These are phyloP conservation scores for Emericellopsis terricola DNA, from an alignment of 495 filamentous ascomycete species.

Conservation along the genomic window DNA sequence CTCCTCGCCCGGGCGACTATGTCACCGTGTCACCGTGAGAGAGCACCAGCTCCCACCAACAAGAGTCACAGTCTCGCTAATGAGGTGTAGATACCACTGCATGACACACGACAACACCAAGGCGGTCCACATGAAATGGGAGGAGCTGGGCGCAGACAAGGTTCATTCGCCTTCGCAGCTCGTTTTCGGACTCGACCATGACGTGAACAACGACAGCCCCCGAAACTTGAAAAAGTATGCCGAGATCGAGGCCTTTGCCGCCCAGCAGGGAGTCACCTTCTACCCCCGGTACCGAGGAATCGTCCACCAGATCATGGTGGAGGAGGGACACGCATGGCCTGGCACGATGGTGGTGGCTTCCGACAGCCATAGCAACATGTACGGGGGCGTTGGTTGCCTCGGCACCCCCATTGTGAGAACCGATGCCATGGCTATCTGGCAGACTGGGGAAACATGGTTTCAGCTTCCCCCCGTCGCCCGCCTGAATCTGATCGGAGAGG, in stretches of 20 bases:
- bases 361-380: slow-evolving; percentile 67
- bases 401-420: slow-evolving; percentile 68
- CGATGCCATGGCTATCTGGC: slow-evolving; percentile 68
- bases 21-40: slow-evolving; percentile 60
- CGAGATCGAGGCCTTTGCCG: slow-evolving; percentile 77
- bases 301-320: slow-evolving; percentile 81
- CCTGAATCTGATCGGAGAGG: slow-evolving; percentile 54
- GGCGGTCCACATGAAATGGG: slow-evolving; percentile 74
- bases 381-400: slow-evolving; percentile 50
- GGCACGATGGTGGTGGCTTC: slow-evolving; percentile 60
- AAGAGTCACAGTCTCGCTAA: too few species aligned
- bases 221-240: slow-evolving; percentile 70
- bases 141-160: slow-evolving; percentile 67
- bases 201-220: slow-evolving; percentile 77
- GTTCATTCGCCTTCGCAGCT: slow-evolving; percentile 58
- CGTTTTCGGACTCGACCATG: slow-evolving; percentile 85
- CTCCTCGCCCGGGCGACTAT: slow-evolving; percentile 66
- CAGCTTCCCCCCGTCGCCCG: slow-evolving; percentile 72
- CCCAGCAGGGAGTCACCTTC: slow-evolving; percentile 62
- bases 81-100: too few species aligned
- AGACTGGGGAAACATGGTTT: slow-evolving; percentile 66
- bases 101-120: slow-evolving; percentile 94
- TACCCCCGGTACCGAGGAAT: slow-evolving; percentile 74
- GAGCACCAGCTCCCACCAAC: too few species aligned
- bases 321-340: slow-evolving; percentile 52